Base-by-base conservation (phyloP, 2,329 filamentous ascomycete genomes). In the Scytalidium lignicola region DNA sequence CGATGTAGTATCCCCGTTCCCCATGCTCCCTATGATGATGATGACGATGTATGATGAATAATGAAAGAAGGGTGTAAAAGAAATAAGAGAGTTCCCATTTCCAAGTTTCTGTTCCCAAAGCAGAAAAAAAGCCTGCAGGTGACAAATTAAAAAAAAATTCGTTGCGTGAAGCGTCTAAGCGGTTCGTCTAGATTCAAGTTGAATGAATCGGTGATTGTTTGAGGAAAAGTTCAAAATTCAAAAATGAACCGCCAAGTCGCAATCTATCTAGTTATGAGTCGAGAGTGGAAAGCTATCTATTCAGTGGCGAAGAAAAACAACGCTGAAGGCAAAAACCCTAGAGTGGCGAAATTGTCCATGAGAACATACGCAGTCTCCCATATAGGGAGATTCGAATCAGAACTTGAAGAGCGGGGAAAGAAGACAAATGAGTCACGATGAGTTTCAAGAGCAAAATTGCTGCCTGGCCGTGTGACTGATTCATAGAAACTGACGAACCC, bases 211-310 rank as follows among this genome's bases (percentile, higher is more conserved):
- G 46, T 48, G 10, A 26, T 51, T 47, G 51, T 53, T 51, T 52
- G 53, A 56, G 52, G 57, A 58, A 51, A 54, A 49, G 51, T 58
- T 58, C 55, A 52, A 59, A 43, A 54, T 23, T 46, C 21, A 46
- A n/a, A 37, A 13, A 39, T 29, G 29, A 50, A 26, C 32, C 32
- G 32, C 32, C n/a, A 5, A 22, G 13, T n/a, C n/a, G 42, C 44
- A 44, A 39, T 26, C 55, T 51, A 23, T 59, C n/a, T 37, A 55
- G 46, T 49, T 48, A 41, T 54, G 43, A 48, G 26, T 52, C 44
- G 46, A 44, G 48, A 40, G 44, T 50, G 40, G 28, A 29, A 28
- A n/a, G 40, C 39, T 28, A 41, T 37, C 32, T 37, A 37, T 15
- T 37, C 12, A n/a, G 32, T 37, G 32, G 32, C 32, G 32, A 37